A percentile compares a stretch with the other conserved stretches of the same genome.
phyloP scores from a whole-genome alignment of 345 rosid genomes.

The Turnera subulata region DNA sequence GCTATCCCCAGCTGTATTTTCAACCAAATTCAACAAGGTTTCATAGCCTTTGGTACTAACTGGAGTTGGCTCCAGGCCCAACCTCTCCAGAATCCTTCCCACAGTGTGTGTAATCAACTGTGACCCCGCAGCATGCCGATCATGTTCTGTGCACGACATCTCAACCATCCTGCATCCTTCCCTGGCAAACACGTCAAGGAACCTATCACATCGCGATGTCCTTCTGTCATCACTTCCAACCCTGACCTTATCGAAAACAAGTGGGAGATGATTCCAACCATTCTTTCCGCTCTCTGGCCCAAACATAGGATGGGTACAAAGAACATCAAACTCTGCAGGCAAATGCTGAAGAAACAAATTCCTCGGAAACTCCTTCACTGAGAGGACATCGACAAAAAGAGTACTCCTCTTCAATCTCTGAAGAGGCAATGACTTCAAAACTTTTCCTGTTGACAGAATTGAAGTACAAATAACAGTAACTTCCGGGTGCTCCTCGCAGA shows the following conservation, averaged over 20 bases:
- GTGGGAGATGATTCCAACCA: constrained; percentile 65
- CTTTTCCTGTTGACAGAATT: constrained; percentile 66
- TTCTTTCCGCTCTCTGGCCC: constrained; percentile 84
- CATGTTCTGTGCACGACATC: constrained; percentile 87
- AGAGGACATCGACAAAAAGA: constrained; percentile 80
- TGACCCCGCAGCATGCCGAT: constrained; percentile 74
- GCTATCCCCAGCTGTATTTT: constrained; percentile 76
- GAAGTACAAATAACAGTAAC: constrained; percentile 71
- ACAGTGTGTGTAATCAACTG: constrained; percentile 82
- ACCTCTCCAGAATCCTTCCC: constrained; percentile 71
- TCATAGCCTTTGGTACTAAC: constrained; percentile 69
- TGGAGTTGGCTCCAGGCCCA: constrained; percentile 54
- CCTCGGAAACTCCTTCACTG: constrained; percentile 80
- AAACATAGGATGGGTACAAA: constrained; percentile 85
- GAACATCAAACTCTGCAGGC: constrained; percentile 60
- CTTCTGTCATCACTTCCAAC: constrained; percentile 45
- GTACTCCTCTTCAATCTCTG: constrained; percentile 79
- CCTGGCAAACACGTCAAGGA: constrained; percentile 59
- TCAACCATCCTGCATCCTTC: constrained; percentile 85
- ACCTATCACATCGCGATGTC: constrained; percentile 43
- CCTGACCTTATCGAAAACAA: constrained; percentile 75
- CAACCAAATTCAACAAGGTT: constrained; percentile 72
- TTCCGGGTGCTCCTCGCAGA: constrained; percentile 85
- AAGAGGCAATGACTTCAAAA: constrained; percentile 60
- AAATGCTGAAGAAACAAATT: constrained; percentile 45